Evolutionary conservation across 352 stramenopile genomes (phyloP).

Genomic region (Phytopythium oedochilum): DNA sequence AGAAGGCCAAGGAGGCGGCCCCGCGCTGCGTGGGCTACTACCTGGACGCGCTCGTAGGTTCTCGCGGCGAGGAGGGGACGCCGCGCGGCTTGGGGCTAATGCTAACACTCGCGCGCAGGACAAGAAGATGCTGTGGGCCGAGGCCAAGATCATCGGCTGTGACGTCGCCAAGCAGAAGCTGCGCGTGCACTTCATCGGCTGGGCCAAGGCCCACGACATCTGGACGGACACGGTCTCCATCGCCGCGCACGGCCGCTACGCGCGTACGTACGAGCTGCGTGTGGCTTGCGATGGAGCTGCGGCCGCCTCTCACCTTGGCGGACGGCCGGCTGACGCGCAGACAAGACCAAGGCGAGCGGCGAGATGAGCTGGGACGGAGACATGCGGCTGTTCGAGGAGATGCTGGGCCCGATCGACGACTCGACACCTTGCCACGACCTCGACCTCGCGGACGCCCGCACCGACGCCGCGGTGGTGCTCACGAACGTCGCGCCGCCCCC

Average conservation of each 20-base stretch:
- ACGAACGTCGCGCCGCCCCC: not conserved
- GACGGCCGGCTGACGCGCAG: slow-evolving; percentile 11
- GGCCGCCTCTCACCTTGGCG: too few species aligned
- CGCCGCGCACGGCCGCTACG: slow-evolving; percentile 42
- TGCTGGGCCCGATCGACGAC: slow-evolving; percentile 25
- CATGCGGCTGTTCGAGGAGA: slow-evolving; percentile 51
- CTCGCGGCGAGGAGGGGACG: not conserved
- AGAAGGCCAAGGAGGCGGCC: slow-evolving; percentile 15
- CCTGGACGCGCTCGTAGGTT: slow-evolving; percentile 51
- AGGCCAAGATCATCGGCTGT: slow-evolving; percentile 66
- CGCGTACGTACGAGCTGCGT: slow-evolving; percentile 49
- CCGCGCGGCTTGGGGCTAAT: not conserved
- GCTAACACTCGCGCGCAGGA: slow-evolving; percentile 20
- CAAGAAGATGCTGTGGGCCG: slow-evolving; percentile 65
- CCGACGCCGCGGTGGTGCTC: not conserved
- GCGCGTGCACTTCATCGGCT: slow-evolving; percentile 72
- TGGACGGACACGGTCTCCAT: slow-evolving; percentile 75
- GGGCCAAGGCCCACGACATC: slow-evolving; percentile 55
- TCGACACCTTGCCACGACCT: slow-evolving; percentile 5
- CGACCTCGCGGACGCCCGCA: not conserved
- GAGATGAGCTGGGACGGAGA: slow-evolving; percentile 48
- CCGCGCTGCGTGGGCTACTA: slow-evolving; percentile 51
- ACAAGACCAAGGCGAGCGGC: slow-evolving; percentile 16
- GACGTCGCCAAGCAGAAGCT: slow-evolving; percentile 55
- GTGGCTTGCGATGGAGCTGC: too few species aligned